Evolutionary conservation across 331 rosid species (phyloP).

Genomic region (Pyracantha coccinea): DNA sequence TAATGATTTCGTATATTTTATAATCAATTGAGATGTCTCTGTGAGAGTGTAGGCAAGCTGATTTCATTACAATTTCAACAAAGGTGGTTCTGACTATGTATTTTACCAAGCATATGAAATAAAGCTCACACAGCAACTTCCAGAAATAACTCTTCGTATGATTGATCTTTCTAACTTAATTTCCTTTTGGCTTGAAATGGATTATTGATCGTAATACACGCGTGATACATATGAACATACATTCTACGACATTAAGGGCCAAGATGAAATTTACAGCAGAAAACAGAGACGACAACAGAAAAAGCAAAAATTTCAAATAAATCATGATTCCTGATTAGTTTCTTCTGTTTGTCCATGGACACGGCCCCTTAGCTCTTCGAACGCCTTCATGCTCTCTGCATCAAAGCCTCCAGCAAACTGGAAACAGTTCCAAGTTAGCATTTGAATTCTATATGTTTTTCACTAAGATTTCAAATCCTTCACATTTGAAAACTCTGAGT

Average conservation of each 20-base stretch:
- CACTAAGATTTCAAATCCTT: not conserved
- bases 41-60: not conserved
- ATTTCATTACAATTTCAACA: not conserved
- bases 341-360: conserved; percentile 38
- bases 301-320: conserved; percentile 12
- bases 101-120: not conserved
- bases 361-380: conserved; percentile 79
- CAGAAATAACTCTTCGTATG: not conserved
- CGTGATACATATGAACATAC: conserved; percentile 13
- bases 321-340: conserved; percentile 29
- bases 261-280: conserved; percentile 31
- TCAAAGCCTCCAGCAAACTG: conserved; percentile 98
- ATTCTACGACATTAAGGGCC: conserved; percentile 18
- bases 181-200: conserved; percentile 10
- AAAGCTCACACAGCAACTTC: not conserved
- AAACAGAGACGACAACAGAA: not conserved
- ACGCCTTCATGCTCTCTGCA: conserved; percentile 93
- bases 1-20: not conserved
- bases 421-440: conserved; percentile 18
- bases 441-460: not conserved
- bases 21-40: not conserved
- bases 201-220: conserved; percentile 19
- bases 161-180: not conserved
- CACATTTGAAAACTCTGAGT: not conserved
- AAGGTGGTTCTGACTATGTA: not conserved